These are phyloP conservation scores for Tetragonia tetragonoides DNA, from an alignment of 148 eudicot species.

Conservation along the genomic window DNA sequence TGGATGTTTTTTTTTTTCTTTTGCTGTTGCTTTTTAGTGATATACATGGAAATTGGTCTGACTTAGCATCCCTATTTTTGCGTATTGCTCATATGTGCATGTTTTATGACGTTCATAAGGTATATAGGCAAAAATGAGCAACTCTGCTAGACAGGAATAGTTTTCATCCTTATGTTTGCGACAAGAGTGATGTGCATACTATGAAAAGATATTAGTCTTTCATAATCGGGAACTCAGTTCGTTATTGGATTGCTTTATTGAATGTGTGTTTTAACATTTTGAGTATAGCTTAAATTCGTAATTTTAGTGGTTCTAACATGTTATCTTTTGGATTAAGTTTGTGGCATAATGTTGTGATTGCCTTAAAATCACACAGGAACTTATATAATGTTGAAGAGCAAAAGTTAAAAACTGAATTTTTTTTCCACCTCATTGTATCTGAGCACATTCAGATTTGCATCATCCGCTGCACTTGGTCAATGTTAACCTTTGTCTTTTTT, in stretches of 20 bases:
- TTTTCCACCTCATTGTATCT: neutral
- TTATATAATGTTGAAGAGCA: too few species aligned
- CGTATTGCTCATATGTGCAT: neutral
- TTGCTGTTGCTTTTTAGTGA: neutral
- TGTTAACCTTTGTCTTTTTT: neutral
- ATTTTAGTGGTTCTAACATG: too few species aligned
- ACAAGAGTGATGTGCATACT: neutral
- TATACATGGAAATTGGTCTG: neutral
- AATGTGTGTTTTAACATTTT: too few species aligned
- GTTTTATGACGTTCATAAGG: neutral
- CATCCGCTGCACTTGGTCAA: neutral
- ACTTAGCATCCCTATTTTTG: too few species aligned
- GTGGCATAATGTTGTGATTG: too few species aligned
- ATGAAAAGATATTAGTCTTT: neutral
- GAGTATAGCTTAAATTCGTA: too few species aligned
- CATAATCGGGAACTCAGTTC: neutral
- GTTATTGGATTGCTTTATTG: neutral
- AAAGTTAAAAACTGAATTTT: neutral
- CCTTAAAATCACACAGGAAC: too few species aligned
- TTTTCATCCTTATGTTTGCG: too few species aligned
- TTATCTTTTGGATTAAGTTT: too few species aligned
- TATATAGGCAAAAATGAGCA: neutral
- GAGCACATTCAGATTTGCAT: neutral
- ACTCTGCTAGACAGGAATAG: neutral
- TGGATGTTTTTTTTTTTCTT: neutral